A percentile compares a stretch with the other conserved stretches of the same genome.
Conservation (phyloP, 2,329 filamentous ascomycete species). For the Emergomyces africanus region DNA sequence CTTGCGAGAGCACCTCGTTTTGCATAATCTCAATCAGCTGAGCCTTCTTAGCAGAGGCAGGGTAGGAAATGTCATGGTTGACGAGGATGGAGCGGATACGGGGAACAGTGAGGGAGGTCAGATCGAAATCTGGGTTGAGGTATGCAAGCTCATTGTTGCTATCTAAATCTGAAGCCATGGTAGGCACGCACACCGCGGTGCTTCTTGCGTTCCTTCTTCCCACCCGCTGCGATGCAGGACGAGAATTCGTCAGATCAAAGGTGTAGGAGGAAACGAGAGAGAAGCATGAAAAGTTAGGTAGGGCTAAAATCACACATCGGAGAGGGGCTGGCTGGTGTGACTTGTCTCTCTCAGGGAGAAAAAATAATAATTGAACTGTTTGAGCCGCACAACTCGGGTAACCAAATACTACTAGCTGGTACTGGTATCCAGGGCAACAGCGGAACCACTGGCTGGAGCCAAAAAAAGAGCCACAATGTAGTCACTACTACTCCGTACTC, state of each 20-base stretch:
- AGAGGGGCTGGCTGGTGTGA: not conserved
- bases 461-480: not conserved
- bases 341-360: not conserved
- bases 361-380: not conserved
- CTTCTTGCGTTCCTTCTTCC: not conserved
- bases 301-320: not conserved
- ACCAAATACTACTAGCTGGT: not conserved
- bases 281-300: not conserved
- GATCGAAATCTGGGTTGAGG: constrained; percentile 75
- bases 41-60: constrained; percentile 80
- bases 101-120: constrained; percentile 70
- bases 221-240: not conserved
- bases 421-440: constrained; percentile 29
- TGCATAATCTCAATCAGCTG: constrained; percentile 78
- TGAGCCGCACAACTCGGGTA: not conserved
- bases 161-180: constrained; percentile 17
- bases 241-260: not conserved
- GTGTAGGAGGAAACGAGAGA: not conserved
- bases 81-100: constrained; percentile 84
- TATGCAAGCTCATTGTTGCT: constrained; percentile 57
- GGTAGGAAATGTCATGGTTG: constrained; percentile 73
- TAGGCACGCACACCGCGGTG: constrained; percentile 3
- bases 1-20: constrained; percentile 63
- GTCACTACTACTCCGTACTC: too few species aligned
- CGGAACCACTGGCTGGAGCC: not conserved